Conservation (phyloP, 2,329 filamentous ascomycete species). For the Cytospora mali region DNA sequence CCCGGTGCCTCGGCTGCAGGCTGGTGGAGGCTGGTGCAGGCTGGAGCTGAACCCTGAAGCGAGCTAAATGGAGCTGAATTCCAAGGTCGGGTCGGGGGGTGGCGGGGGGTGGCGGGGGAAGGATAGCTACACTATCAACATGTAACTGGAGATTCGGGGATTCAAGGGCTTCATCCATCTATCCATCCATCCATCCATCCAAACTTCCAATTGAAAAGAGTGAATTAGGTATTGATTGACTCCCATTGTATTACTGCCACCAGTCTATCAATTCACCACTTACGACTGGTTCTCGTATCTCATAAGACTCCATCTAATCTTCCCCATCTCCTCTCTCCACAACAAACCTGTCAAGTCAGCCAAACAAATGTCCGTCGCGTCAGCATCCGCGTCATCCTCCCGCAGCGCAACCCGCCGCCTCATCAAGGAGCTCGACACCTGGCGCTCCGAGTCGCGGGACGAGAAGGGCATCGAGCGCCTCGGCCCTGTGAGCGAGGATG, state of each 20-base stretch:
- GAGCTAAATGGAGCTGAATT: neutral
- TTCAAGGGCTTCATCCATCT: too few species aligned
- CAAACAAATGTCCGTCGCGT: slow-evolving; percentile 13
- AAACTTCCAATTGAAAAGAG: neutral
- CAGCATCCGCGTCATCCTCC: slow-evolving; percentile 38
- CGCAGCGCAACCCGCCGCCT: slow-evolving; percentile 59
- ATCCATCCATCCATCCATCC: neutral
- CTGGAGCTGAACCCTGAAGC: neutral
- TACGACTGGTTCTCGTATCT: neutral
- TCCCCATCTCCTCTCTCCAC: neutral
- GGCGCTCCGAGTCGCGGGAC: slow-evolving; percentile 50
- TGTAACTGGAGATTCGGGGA: too few species aligned
- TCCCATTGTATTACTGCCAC: too few species aligned
- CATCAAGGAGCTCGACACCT: slow-evolving; percentile 59
- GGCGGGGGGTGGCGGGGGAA: too few species aligned
- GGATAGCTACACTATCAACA: too few species aligned
- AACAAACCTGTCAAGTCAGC: neutral
- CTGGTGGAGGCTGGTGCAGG: neutral
- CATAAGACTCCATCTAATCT: neutral
- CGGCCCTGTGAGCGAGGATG: slow-evolving; percentile 55
- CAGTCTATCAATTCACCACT: too few species aligned
- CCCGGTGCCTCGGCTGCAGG: neutral
- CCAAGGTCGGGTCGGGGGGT: too few species aligned
- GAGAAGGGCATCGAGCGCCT: slow-evolving; percentile 62
- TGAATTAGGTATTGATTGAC: too few species aligned